Evolutionary conservation across 208 protist genomes (phyloP), one percentile per base, ranked within the genome.

Genomic region (Trypanosomatidae sp.): DNA sequence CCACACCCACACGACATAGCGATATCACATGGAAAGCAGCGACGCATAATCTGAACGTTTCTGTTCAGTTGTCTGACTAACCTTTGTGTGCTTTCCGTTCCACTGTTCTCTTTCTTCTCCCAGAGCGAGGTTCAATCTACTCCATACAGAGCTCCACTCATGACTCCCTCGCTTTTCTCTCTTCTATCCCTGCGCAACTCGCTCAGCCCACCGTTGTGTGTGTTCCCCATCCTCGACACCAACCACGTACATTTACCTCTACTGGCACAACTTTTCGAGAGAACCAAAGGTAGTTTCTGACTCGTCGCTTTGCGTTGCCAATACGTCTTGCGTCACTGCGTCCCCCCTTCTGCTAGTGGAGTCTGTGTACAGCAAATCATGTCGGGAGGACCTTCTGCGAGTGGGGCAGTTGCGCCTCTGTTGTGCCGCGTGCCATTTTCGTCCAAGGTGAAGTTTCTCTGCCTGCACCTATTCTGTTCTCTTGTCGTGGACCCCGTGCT

Each of bases 401-500:
- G 28, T 68, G 44, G 43, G 22, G 28, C 62, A 15, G 62, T 44
- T 47, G 25, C 25, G 43, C n/a, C 15, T 52, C 62, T 68, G 2
- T 13, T 19, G 43, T 33, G 33, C 33, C 49, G 9, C 25, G 69
- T 76, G 55, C 47, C 69, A 25, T 25, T 64, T 58, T 76, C 47
- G 65, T 64, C 71, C 9, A 79, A 75, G 58, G 7, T 82, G 56
- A 80, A 74, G 9, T 87, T 87, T 41, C 62, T 81, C 6, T 68
- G 30, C 19, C 52, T 84, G 7, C 78, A 87, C 5, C n/a, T 69
- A 1, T 58, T 80, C 28, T 80, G 69, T 46, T 52, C 60, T 10
- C 46, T 68, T 22, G 22, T 74, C 25, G 59, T 82, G 6, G 52
- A 78, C 52, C 19, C 80, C n/a, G 12, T 76, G n/a, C 49, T 22